These are phyloP conservation scores for Aspergillus campestris DNA, from an alignment of 495 filamentous ascomycete species.

Conservation along the genomic window DNA sequence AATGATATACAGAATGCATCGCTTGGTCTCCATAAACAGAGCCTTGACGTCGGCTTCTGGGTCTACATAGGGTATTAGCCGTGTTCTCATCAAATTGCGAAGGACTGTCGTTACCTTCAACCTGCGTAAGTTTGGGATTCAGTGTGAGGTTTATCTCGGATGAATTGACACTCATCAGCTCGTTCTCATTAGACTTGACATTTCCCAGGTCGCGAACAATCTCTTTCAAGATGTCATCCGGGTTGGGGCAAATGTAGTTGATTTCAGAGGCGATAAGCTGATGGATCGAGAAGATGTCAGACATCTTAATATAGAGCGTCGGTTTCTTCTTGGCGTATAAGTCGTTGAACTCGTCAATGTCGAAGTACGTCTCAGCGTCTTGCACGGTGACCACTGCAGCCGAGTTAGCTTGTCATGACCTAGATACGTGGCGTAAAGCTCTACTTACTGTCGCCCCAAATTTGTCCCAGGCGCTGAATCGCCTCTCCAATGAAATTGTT, in stretches of 20 bases:
- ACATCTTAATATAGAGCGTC: conserved; percentile 96
- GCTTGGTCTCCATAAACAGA: conserved; percentile 95
- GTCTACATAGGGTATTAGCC: conserved; percentile 38
- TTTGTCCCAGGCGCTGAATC: conserved; percentile 67
- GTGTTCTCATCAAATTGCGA: background rate
- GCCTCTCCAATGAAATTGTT: conserved; percentile 85
- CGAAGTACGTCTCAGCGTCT: conserved; percentile 82
- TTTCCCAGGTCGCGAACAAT: conserved; percentile 88
- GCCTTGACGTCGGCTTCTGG: conserved; percentile 87
- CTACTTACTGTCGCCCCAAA: conserved; percentile 56
- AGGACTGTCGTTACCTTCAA: conserved; percentile 50
- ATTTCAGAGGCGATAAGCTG: conserved; percentile 76
- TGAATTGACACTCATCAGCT: conserved; percentile 77
- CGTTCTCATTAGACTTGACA: conserved; percentile 89
- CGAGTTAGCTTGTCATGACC: conserved; percentile 12
- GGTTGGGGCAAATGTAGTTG: conserved; percentile 60
- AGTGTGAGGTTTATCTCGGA: conserved; percentile 89
- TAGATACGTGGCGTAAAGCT: background rate
- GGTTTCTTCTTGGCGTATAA: conserved; percentile 92
- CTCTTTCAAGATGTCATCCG: conserved; percentile 85
- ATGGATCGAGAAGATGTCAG: conserved; percentile 94
- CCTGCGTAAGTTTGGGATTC: conserved; percentile 81
- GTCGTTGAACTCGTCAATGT: conserved; percentile 98
- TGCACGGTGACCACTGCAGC: conserved; percentile 68
- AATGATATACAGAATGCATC: conserved; percentile 96